These are phyloP conservation scores for Rhizophlyctis rosea DNA, from an alignment of 192 early-diverging fungal genomes.

Conservation along the genomic window DNA sequence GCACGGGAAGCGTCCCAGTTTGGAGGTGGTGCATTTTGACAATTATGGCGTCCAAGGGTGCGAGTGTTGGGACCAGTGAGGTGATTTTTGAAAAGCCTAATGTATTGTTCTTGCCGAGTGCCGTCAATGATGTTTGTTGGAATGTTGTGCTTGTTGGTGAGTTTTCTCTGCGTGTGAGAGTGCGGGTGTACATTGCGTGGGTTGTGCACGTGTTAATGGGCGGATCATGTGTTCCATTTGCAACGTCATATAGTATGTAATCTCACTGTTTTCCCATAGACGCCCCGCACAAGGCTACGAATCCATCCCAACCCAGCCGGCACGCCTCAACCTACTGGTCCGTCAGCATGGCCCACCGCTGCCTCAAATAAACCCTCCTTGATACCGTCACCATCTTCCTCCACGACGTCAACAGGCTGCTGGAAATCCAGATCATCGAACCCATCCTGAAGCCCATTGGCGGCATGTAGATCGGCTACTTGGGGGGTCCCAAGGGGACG, in stretches of 20 bases:
- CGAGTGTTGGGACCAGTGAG: not conserved
- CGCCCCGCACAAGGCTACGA: conserved; percentile 13
- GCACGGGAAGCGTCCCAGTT: not conserved
- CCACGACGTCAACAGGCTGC: conserved; percentile 1
- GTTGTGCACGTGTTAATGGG: too few species aligned
- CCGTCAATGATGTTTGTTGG: not conserved
- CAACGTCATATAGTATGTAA: not conserved
- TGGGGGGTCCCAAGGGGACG: not conserved
- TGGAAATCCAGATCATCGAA: conserved; percentile 3
- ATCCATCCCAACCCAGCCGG: conserved; percentile 1
- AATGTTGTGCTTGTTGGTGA: conserved; percentile 4
- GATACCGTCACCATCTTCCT: conserved; percentile 3
- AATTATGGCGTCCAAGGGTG: not conserved
- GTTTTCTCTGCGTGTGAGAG: not conserved
- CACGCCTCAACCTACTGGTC: conserved; percentile 2
- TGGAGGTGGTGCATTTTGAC: conserved; percentile 1
- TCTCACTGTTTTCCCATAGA: not conserved
- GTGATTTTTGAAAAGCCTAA: not conserved
- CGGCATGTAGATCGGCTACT: not conserved
- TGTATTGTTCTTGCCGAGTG: not conserved
- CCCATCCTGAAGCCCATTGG: not conserved
- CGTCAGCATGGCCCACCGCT: not conserved
- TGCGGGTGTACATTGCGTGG: too few species aligned
- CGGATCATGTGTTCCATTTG: too few species aligned
- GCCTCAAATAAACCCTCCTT: not conserved